Evolutionary conservation across 1,139 yeast species (phyloP), one percentile per base, ranked within the genome.

Genomic region (Geotrichum macrosporum): DNA sequence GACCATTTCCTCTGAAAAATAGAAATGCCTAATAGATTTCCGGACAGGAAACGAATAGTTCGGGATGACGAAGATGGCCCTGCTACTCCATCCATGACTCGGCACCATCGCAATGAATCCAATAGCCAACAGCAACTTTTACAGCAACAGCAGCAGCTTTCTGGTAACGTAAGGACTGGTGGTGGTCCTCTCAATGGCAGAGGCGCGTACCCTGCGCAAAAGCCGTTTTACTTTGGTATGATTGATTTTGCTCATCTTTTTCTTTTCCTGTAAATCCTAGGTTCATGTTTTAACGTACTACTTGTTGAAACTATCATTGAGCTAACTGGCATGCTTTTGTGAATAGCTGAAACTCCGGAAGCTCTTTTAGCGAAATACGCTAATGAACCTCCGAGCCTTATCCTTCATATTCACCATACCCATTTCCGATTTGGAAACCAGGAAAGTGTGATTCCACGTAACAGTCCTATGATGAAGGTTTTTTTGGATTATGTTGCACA

Each of bases 381-480:
- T 52, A 78, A 80, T 51, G 79, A 77, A 53, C 86, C 94, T 5
- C 85, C 96, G 9, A 84, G 95, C 38, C 66, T 92, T 50, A 94
- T 82, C 53, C 80, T 92, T 56, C 96, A 92, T 60, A 87, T 92
- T 32, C 89, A 84, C 65, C 94, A 86, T 57, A 85, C 86, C 43
- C 95, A 89, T 65, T 92, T 80, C 63, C 75, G 94, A 52, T 87
- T 84, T 67, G 84, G 84, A 50, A 80, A 80, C 57, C 77, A 73
- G 53, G 94, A 94, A 44, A 81, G 85, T 40, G 78, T 85, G 13
- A 79, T 92, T 43, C 94, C 95, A 19, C 84, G 84, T 59, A 76
- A 76, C 57, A 84, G 86, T 50, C 84, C 88, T n/a, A 76, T 85
- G 66, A 77, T 86, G 48, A 84, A 82, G 35, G 39, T 57, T 44